Evolutionary conservation across 2,329 filamentous ascomycete genomes (phyloP), one percentile per base, ranked within the genome.

Genomic region (Gnomoniopsis sp.): DNA sequence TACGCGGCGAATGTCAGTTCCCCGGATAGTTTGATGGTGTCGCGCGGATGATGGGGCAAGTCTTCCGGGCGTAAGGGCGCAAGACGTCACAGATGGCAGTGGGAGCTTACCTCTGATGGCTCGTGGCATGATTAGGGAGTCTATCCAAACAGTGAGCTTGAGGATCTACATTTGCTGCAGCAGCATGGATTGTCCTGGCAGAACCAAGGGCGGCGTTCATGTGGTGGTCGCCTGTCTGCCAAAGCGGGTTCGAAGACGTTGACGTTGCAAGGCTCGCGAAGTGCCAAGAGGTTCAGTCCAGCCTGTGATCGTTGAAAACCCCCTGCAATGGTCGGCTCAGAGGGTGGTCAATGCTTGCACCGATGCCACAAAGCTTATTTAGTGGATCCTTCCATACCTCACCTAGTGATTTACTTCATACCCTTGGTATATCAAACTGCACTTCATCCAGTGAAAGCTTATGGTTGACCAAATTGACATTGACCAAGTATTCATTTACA

Each of bases 91-190:
- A n/a, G 38, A 17, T 12, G n/a, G 17, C 44, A 59, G 19, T 17
- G 14, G 10, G 19, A 33, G 33, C 70, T 55, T 67, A 83, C 82
- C 82, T 78, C 78, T 75, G 46, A 84, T 81, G 60, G 82, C 81
- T 68, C 81, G 81, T 63, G 82, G 80, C 82, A 85, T 85, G 53
- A 57, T 74, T 69, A 47, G 36, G 58, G 53, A 17, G 17, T 44
- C n/a, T 36, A 17, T 47, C 8, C 10, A 53, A n/a, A 7, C 4
- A 30, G 4, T 30, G 4, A 30, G 8, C 4, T 30, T 8, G 26
- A 30, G 26, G 8, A 8, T 30, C 26, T 30, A 30, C 26, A 30
- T 30, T 30, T 30, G 26, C 11, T 2, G 6, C 21, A 19, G 26
- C 11, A 15, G 6, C 21, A 19, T 21, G 26, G 30, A 22, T 51